Evolutionary conservation across 164 flowering plant genomes (phyloP), one percentile per base, ranked within the genome.

Genomic region (Protea cynaroides): DNA sequence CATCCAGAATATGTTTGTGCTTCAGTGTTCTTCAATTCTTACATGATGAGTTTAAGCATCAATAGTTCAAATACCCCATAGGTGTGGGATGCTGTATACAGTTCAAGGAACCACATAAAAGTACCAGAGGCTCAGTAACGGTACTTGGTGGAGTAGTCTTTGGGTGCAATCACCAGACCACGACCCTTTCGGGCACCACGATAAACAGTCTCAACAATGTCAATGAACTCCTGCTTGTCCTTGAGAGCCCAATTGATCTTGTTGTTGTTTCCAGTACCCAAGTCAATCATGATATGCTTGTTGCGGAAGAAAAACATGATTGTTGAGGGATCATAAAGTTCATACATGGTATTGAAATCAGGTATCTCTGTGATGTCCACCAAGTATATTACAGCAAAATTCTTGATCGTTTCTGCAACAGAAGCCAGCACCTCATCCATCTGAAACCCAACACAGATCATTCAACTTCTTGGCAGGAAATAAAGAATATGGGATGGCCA

Each of bases 231-330:
- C 72, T 92, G 98, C 82, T 92, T 90, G 75, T 88, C 95, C 78
- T 92, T 92, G 63, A 92, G 76, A 47, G 98, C 98, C 96, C 98
- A 92, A 73, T 92, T 92, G 79, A 89, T 89, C 77, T 92, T 92
- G 81, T 92, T 92, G 85, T 92, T 89, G 85, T 92, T 92, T 49
- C 98, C 97, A 21, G 95, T 92, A 21, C 98, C 98, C 60, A 91
- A 88, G 67, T 91, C 94, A 34, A 92, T 89, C 98, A 92, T 86
- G 12, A 92, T 92, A 78, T 92, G 98, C 79, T 92, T 90, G 94
- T 92, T 92, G 61, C 96, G 79, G 81, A 92, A 92, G 76, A 92
- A 92, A 82, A 92, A 92, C 98, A 92, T 87, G 62, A 90, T 70
- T 0, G 96, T 92, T 13, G 90, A 92, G 19, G 98, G 98, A 59